Conservation (phyloP, 768 basidiomycete genomes). For the Suillus paluster region DNA sequence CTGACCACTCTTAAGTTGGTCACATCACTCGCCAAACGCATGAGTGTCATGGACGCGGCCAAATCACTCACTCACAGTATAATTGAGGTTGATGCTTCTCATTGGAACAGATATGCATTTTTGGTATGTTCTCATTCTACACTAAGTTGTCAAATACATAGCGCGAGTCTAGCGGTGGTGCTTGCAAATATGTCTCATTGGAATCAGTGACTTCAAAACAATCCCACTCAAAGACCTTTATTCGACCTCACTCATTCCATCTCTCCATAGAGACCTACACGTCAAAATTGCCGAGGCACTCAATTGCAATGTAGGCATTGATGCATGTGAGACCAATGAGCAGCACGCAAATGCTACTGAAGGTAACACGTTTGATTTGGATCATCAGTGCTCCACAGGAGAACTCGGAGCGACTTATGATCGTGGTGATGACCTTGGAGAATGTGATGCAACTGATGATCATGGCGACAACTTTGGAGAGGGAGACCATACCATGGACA, state of each 20-base stretch:
- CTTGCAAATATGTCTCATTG: not conserved
- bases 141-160: not conserved
- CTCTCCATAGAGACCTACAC: not conserved
- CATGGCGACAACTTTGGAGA: not conserved
- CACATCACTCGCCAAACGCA: not conserved
- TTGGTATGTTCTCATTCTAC: slow-evolving; percentile 6
- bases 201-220: not conserved
- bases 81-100: slow-evolving; percentile 12
- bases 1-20: not conserved
- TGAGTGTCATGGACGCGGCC: slow-evolving; percentile 7
- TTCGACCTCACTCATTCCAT: not conserved
- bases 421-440: not conserved
- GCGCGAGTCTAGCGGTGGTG: not conserved
- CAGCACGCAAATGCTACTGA: not conserved
- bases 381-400: not conserved
- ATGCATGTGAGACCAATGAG: not conserved
- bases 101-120: slow-evolving; percentile 11
- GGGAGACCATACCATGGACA: not conserved
- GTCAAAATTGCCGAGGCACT: not conserved
- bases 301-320: not conserved
- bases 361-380: not conserved
- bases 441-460: not conserved
- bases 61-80: not conserved
- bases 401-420: not conserved
- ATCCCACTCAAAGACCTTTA: not conserved